These are phyloP conservation scores for Knoxdaviesia proteae DNA, from an alignment of 2,329 filamentous ascomycete species.

Conservation along the genomic window DNA sequence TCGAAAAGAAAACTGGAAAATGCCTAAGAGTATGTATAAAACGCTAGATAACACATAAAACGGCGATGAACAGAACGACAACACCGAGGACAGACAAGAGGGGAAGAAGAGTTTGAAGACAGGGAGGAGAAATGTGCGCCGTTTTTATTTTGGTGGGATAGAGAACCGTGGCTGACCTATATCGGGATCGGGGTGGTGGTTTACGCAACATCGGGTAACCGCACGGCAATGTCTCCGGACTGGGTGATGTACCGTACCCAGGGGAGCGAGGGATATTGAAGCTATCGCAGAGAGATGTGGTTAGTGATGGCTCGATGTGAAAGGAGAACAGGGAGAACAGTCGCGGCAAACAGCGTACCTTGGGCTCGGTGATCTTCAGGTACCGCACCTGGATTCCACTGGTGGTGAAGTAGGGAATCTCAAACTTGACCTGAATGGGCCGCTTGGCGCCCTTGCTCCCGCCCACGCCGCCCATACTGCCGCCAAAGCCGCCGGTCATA, in stretches of 20 bases:
- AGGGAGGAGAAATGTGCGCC: conserved; percentile 3
- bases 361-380: conserved; percentile 96
- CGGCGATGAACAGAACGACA: no score
- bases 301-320: neutral
- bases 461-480: conserved; percentile 85
- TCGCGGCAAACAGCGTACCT: conserved; percentile 40
- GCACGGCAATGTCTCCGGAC: conserved; percentile 86
- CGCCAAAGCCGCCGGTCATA: conserved; percentile 94
- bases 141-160: no score
- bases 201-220: conserved; percentile 76
- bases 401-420: conserved; percentile 99
- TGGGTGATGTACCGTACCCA: conserved; percentile 99
- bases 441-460: conserved; percentile 67
- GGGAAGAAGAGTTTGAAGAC: conserved; percentile 9
- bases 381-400: conserved; percentile 97
- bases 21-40: neutral
- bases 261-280: conserved; percentile 93
- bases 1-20: neutral
- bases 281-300: conserved; percentile 22
- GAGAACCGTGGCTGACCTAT: no score
- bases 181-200: neutral
- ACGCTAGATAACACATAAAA: neutral
- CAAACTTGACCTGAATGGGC: conserved; percentile 97
- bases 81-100: neutral
- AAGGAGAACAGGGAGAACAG: neutral